Percentiles rank a stretch among this genome's conserved stretches.
Conservation (phyloP, 2,329 filamentous ascomycete species). For the Colletotrichum destructivum region DNA sequence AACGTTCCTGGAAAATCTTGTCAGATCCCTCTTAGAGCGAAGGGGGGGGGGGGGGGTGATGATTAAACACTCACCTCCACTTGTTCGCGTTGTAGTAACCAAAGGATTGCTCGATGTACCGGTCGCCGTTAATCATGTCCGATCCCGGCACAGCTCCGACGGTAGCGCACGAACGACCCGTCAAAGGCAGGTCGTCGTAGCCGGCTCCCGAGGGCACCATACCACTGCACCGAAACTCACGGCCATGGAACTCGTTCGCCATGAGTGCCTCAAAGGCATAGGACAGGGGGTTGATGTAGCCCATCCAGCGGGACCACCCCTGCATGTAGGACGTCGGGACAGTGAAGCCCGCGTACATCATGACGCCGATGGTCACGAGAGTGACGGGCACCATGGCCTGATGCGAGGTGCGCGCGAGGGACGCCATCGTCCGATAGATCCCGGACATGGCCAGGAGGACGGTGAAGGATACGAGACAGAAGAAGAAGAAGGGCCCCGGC, state of each 20-base stretch:
- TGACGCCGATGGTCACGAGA: constrained; percentile 74
- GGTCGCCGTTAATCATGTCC: constrained; percentile 59
- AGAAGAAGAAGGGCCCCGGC: constrained; percentile 74
- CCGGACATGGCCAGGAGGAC: constrained; percentile 50
- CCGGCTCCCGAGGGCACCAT: constrained; percentile 59
- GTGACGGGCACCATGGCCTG: constrained; percentile 66
- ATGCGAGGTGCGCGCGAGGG: constrained; percentile 48
- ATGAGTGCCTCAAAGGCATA: constrained; percentile 87
- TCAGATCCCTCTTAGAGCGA: neutral
- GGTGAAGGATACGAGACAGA: constrained; percentile 60
- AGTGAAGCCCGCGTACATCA: constrained; percentile 81
- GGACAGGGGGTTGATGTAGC: constrained; percentile 83
- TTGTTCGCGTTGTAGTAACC: constrained; percentile 60
- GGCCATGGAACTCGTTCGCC: constrained; percentile 84
- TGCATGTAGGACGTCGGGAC: constrained; percentile 79
- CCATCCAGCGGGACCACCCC: constrained; percentile 86
- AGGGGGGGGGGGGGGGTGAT: accelerated
- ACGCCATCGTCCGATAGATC: constrained; percentile 50
- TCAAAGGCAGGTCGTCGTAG: constrained; percentile 54
- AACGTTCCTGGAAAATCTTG: constrained; percentile 65
- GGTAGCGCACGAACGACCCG: constrained; percentile 62
- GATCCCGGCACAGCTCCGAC: constrained; percentile 62
- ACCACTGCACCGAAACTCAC: constrained; percentile 68
- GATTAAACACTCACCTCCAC: constrained; percentile 55
- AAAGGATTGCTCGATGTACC: constrained; percentile 60